These are phyloP conservation scores for Myxozyma geophila DNA, from an alignment of 805 yeast species.

Conservation along the genomic window DNA sequence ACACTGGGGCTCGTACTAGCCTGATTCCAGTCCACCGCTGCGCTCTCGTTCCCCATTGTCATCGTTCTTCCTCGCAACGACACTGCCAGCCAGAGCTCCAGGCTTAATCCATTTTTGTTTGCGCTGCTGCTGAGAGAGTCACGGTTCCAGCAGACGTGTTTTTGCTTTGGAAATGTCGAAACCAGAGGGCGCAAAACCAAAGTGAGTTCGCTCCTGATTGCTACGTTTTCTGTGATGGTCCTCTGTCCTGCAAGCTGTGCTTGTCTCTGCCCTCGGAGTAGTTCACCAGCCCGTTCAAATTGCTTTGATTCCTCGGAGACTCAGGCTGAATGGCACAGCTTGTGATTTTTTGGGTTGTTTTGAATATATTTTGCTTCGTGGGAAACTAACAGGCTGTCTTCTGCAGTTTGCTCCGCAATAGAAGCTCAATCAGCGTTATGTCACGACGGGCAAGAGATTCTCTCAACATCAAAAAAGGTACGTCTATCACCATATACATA, in stretches of 20 bases:
- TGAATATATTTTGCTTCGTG: neutral
- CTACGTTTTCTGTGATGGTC: neutral
- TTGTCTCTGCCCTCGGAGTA: neutral
- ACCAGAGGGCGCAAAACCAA: neutral
- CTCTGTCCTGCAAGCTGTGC: neutral
- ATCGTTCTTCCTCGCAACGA: neutral
- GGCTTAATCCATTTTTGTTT: neutral
- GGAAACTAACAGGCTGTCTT: neutral
- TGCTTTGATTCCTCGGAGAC: constrained; percentile 1
- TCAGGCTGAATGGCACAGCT: neutral
- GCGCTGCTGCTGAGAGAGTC: neutral
- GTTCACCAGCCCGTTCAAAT: neutral
- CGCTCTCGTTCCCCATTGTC: neutral
- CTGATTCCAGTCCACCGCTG: neutral
- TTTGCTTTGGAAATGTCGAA: constrained; percentile 1
- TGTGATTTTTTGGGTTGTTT: neutral
- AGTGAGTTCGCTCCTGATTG: neutral
- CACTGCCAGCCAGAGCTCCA: neutral
- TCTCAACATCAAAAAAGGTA: constrained; percentile 10
- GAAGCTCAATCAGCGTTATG: constrained; percentile 7
- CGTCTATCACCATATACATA: neutral
- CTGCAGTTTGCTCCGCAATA: constrained; percentile 6
- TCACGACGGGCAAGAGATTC: constrained; percentile 16
- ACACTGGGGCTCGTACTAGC: neutral
- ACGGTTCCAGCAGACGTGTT: neutral